Evolutionary conservation across 768 basidiomycete genomes (phyloP).

Genomic region (Suillus tomentosus): DNA sequence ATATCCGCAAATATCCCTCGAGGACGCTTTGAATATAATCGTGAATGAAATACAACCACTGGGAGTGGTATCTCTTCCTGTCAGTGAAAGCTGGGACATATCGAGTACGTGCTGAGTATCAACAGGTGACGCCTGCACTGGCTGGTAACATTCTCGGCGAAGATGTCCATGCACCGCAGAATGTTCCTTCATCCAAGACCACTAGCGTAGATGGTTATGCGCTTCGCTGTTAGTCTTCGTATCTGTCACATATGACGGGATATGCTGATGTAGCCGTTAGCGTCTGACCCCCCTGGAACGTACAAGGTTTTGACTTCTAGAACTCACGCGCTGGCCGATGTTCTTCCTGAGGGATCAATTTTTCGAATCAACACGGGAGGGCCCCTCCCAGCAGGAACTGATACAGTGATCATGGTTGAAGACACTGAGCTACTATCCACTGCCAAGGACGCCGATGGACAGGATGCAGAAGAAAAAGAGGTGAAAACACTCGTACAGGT

Average conservation of each 20-base stretch:
- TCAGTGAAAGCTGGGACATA: slow-evolving; percentile 31
- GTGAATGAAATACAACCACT: slow-evolving; percentile 49
- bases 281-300: slow-evolving; percentile 60
- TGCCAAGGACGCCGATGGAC: slow-evolving; percentile 36
- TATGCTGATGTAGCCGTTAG: slow-evolving; percentile 36
- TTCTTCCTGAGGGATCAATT: slow-evolving; percentile 47
- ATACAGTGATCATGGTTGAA: slow-evolving; percentile 91
- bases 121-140: slow-evolving; percentile 61
- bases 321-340: slow-evolving; percentile 34
- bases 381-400: slow-evolving; percentile 71
- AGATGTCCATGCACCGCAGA: slow-evolving; percentile 63
- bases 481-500: slow-evolving; percentile 70
- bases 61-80: slow-evolving; percentile 40
- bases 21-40: slow-evolving; percentile 63
- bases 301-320: slow-evolving; percentile 68
- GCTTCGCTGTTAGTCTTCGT: slow-evolving; percentile 53
- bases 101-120: background rate
- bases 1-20: slow-evolving; percentile 68
- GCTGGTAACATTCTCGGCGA: slow-evolving; percentile 74
- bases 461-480: slow-evolving; percentile 65
- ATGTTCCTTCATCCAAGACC: slow-evolving; percentile 65
- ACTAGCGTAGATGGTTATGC: slow-evolving; percentile 93
- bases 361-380: slow-evolving; percentile 84
- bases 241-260: background rate
- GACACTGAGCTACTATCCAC: slow-evolving; percentile 78